Evolutionary conservation across 306 rosid species (phyloP).

Genomic region (Pterocarpus macrocarpus): DNA sequence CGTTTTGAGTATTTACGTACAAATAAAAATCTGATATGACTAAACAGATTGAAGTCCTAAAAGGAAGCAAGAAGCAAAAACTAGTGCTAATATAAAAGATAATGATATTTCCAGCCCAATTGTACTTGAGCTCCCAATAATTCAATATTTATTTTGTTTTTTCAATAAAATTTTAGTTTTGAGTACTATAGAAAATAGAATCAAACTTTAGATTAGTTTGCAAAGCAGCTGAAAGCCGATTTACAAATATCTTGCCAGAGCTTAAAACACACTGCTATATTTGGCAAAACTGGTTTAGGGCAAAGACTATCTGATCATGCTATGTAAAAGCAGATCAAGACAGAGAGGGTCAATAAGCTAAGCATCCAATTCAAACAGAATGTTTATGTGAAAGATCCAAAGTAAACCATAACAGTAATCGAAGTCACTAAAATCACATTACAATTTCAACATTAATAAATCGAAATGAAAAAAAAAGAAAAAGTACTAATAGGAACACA

Average conservation of each 20-base stretch:
- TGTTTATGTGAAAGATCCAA: conserved; percentile 49
- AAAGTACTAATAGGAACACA: conserved; percentile 23
- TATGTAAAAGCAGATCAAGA: background rate
- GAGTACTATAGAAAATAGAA: background rate
- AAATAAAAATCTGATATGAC: too few species aligned
- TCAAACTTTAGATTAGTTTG: conserved; percentile 16
- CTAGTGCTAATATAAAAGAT: background rate
- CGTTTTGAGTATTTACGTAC: too few species aligned
- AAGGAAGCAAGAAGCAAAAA: too few species aligned
- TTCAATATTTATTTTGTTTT: background rate
- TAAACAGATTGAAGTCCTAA: background rate
- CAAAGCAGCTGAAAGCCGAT: conserved; percentile 12
- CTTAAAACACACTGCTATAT: background rate
- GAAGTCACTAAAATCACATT: conserved; percentile 27
- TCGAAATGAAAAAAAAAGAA: background rate
- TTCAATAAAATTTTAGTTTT: too few species aligned
- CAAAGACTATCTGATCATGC: background rate
- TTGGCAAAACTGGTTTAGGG: conserved; percentile 5
- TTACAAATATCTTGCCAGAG: background rate
- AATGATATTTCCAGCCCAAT: background rate
- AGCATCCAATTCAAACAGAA: conserved; percentile 33
- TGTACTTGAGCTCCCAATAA: background rate
- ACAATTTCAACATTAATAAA: conserved; percentile 39
- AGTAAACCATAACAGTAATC: background rate
- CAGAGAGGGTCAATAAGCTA: background rate